Evolutionary conservation across 768 basidiomycete genomes (phyloP).

Genomic region (Amanita molliuscula): DNA sequence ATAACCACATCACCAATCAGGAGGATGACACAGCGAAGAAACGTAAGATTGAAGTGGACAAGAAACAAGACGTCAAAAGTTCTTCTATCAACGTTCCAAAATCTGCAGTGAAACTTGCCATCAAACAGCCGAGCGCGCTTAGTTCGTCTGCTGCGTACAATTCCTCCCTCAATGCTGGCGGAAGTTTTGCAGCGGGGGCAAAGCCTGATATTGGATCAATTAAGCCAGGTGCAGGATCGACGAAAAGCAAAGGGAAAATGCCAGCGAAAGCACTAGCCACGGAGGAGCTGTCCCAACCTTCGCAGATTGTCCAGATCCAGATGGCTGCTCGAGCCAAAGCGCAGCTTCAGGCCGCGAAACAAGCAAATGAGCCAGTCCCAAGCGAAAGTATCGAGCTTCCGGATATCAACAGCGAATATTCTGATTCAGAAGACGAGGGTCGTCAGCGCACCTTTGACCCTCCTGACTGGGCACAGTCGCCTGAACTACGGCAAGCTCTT

Average conservation of each 20-base stretch:
- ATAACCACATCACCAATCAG: conserved; percentile 15
- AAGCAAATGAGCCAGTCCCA: conserved; percentile 31
- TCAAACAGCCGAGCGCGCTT: conserved; percentile 28
- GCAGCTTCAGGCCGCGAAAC: conserved; percentile 51
- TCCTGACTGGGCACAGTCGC: conserved; percentile 89
- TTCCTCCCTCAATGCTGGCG: conserved; percentile 20
- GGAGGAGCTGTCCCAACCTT: conserved; percentile 43
- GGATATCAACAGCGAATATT: conserved; percentile 95
- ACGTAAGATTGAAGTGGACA: conserved; percentile 53
- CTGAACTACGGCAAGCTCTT: conserved; percentile 71
- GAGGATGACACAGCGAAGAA: conserved; percentile 70
- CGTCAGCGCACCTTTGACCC: conserved; percentile 62
- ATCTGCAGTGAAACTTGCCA: conserved; percentile 33
- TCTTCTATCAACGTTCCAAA: conserved; percentile 36
- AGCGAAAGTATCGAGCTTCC: conserved; percentile 87
- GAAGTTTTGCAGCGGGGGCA: conserved; percentile 18
- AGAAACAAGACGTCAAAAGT: conserved; percentile 54
- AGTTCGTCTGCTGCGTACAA: conserved; percentile 30
- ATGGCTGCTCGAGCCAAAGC: conserved; percentile 67
- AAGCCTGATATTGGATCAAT: conserved; percentile 24
- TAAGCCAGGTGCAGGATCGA: conserved; percentile 16
- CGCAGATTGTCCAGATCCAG: conserved; percentile 51
- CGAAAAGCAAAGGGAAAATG: conserved; percentile 42
- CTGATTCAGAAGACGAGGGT: conserved; percentile 89
- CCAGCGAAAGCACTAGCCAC: conserved; percentile 16